Conservation (phyloP, 2,329 filamentous ascomycete species). For the Aspergillus candidus region DNA sequence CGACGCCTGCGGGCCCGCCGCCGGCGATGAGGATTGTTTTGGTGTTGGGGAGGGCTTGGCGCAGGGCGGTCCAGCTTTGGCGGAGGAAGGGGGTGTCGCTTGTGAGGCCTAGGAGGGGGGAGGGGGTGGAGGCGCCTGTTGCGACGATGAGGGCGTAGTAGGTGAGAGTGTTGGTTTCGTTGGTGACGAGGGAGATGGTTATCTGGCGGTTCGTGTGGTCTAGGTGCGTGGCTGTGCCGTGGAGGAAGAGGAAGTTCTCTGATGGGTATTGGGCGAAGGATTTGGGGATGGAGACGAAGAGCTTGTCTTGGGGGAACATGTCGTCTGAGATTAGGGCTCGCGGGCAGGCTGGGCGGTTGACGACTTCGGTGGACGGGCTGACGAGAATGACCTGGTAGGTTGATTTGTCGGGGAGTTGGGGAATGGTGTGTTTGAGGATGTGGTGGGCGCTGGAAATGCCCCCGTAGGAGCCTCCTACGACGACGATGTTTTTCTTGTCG, state of each 20-base stretch:
- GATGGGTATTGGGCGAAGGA: constrained; percentile 38
- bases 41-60: constrained; percentile 33
- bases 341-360: constrained; percentile 43
- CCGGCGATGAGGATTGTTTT: constrained; percentile 40
- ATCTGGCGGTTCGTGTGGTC: constrained; percentile 24
- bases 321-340: constrained; percentile 44
- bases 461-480: constrained; percentile 51
- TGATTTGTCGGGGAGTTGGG: constrained; percentile 31
- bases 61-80: constrained; percentile 36
- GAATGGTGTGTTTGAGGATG: constrained; percentile 48
- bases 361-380: constrained; percentile 37
- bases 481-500: constrained; percentile 39
- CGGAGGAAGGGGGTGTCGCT: constrained; percentile 29
- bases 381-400: constrained; percentile 41
- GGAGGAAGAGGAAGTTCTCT: constrained; percentile 37
- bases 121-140: constrained; percentile 43
- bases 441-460: constrained; percentile 50
- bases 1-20: constrained; percentile 33
- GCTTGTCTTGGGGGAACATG: constrained; percentile 40
- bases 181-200: constrained; percentile 14
- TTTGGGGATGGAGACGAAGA: constrained; percentile 38
- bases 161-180: constrained; percentile 13
- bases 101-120: constrained; percentile 41
- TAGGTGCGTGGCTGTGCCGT: constrained; percentile 32
- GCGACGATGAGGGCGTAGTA: constrained; percentile 47